Base-by-base conservation (phyloP, 1,284 basidiomycete genomes). In the Vanrija sp. region DNA sequence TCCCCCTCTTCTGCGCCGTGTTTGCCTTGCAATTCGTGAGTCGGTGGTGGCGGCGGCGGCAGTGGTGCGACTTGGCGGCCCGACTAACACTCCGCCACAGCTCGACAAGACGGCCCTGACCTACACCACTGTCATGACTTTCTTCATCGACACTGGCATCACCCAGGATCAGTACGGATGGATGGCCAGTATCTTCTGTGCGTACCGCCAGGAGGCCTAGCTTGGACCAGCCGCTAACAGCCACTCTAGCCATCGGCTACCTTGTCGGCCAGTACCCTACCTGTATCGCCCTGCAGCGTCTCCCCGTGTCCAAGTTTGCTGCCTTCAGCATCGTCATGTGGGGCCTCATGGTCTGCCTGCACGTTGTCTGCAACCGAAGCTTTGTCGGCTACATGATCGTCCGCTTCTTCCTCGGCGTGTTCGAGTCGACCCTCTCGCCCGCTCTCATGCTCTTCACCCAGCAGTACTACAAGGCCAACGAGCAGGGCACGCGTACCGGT, bases 231-330 rank as follows among this genome's bases (percentile, higher is more conserved):
- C 19, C 19, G 22, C 52, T 54, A 22, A 54, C 51, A 7, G 14
- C 24, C 31, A 14, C 6, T 31, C 12, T 31, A 60, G 57, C 45
- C 18, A n/a, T 60, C n/a, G 64, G 64, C 1, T 57, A 54, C 49
- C 58, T 65, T 6, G 48, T 59, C 18, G 61, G 61, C 38, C 45
- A 56, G 23, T 65, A 58, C 45, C 64, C 64, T 24, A 57, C 58
- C 48, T 53, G 51, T n/a, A 37, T 50, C 43, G 45, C 53, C 12
- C 62, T 59, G 48, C 61, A 63, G 27, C 53, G 54, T 22, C 54
- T 65, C 41, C 43, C 45, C 16, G 51, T 59, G 18, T 45, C 44
- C 23, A 50, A 47, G 38, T 55, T 44, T 27, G 39, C 41, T 6
- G 45, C 46, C n/a, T 20, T 45, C 45, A 46, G 19, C 22, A 39